Evolutionary conservation across 192 early-diverging fungal species (phyloP).

Genomic region (Coemansia erecta): DNA sequence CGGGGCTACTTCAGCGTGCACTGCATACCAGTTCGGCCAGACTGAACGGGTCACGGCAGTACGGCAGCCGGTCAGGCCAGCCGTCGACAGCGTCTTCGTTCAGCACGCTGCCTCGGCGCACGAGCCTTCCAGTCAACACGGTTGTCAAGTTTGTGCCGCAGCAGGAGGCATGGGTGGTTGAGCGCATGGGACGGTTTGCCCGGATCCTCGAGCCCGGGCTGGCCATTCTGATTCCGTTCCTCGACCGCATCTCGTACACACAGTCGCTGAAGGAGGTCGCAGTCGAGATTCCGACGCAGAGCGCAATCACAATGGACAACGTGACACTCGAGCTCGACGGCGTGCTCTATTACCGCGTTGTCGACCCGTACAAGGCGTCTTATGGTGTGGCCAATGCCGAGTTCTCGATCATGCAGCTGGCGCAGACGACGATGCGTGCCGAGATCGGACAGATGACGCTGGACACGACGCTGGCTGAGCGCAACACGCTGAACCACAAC

Average conservation of each 20-base stretch:
- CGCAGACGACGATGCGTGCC: conserved; percentile 99
- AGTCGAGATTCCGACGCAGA: conserved; percentile 85
- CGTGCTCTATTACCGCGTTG: conserved; percentile 90
- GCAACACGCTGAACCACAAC: conserved; percentile 86
- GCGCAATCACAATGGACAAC: conserved; percentile 95
- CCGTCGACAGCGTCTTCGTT: not conserved
- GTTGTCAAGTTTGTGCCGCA: conserved; percentile 97
- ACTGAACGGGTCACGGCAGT: not conserved
- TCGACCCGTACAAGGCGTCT: conserved; percentile 90
- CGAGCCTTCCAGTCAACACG: conserved; percentile 43
- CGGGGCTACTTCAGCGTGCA: too few species aligned
- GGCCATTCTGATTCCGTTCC: conserved; percentile 81
- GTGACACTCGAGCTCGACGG: conserved; percentile 95
- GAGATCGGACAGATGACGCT: conserved; percentile 98
- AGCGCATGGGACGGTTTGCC: conserved; percentile 88
- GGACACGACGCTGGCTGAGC: conserved; percentile 91
- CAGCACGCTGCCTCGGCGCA: conserved; percentile 2
- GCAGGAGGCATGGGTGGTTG: conserved; percentile 96
- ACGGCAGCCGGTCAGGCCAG: conserved; percentile 7
- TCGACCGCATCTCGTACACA: conserved; percentile 90
- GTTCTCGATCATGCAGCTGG: conserved; percentile 93
- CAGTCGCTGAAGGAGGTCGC: conserved; percentile 95
- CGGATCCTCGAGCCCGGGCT: conserved; percentile 89
- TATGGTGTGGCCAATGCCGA: conserved; percentile 95
- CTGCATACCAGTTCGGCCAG: not conserved